Conservation (phyloP, 495 filamentous ascomycete species). For the Penicilliopsis zonata region DNA sequence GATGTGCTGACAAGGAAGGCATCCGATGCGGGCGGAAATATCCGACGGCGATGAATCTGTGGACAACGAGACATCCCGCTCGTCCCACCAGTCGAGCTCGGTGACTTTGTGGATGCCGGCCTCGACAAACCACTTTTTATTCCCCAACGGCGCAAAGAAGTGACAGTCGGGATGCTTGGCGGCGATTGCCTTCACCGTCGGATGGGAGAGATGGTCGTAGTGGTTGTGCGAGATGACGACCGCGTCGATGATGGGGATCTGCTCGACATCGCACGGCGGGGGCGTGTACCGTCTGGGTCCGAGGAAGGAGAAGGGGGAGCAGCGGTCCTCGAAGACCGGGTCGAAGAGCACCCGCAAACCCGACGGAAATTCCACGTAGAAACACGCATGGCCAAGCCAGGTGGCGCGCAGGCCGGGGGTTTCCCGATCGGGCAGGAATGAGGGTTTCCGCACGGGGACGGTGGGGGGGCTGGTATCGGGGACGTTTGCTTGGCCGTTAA, state of each 20-base stretch:
- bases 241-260: conserved; percentile 75
- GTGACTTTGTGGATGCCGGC: conserved; percentile 62
- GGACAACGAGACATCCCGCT: conserved; percentile 61
- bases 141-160: conserved; percentile 83
- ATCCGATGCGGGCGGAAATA: conserved; percentile 68
- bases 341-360: conserved; percentile 90
- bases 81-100: conserved; percentile 95
- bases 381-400: conserved; percentile 95
- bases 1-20: conserved; percentile 78
- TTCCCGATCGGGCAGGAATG: conserved; percentile 50
- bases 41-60: conserved; percentile 38
- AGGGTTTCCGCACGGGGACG: conserved; percentile 55
- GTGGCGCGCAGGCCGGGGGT: conserved; percentile 66
- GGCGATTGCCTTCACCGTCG: conserved; percentile 58
- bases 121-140: conserved; percentile 70
- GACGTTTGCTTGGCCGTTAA: conserved; percentile 45
- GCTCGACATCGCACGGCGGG: conserved; percentile 62
- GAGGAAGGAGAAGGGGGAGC: conserved; percentile 59
- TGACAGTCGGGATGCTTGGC: conserved; percentile 65
- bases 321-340: conserved; percentile 85
- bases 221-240: conserved; percentile 90
- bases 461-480: conserved; percentile 55
- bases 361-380: conserved; percentile 80
- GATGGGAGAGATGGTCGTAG: conserved; percentile 83
- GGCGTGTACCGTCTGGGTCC: conserved; percentile 76